Base-by-base conservation (phyloP, 2,329 filamentous ascomycete genomes). In the Venturia aucupariae region DNA sequence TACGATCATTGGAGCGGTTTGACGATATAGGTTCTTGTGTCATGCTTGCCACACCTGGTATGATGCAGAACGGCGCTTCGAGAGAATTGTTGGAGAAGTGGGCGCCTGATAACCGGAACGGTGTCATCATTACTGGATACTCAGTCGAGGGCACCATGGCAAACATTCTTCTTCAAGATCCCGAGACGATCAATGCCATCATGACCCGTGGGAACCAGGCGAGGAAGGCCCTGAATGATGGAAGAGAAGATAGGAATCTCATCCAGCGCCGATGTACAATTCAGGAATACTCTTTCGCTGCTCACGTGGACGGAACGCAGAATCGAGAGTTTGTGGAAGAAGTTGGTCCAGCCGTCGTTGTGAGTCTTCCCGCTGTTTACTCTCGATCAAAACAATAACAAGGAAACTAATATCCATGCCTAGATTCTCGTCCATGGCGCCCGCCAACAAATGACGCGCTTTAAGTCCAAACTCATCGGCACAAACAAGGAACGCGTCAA, bases 81-180 rank as follows among this genome's bases (percentile, higher is more conserved):
- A 84, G 94, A 73, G 91, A 97, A 73, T 80, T 99, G 11, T 83
- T 99, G 4, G 94, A 99, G 78, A 81, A 93, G 70, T 99, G 94
- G 94, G 93, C 93, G 1, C 94, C 94, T 0, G 96, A 90, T 76
- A 89, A 94, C 67, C 92, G 94, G 75, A 99, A 99, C 72, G 94
- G 93, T n/a, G 91, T 99, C 54, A 90, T 99, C 70, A 96, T 99
- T 75, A 99, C 94, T 0, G 94, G 94, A 73, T 99, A 99, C 78
- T 97, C 92, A 67, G 93, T 99, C 8, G 94, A 99, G 76, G 94
- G 94, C 6, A 99, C 94, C 0, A 97, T 99, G 93, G 94, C 92
- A 3, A 93, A 96, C 75, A 87, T 94, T 70, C 90, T 99, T 67
- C 88, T 97, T 78, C 90, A 93, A 69, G 94, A 97, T 73, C 94